Evolutionary conservation across 176 grass and related monocot genomes (phyloP).

Genomic region (Lolium multiflorum): DNA sequence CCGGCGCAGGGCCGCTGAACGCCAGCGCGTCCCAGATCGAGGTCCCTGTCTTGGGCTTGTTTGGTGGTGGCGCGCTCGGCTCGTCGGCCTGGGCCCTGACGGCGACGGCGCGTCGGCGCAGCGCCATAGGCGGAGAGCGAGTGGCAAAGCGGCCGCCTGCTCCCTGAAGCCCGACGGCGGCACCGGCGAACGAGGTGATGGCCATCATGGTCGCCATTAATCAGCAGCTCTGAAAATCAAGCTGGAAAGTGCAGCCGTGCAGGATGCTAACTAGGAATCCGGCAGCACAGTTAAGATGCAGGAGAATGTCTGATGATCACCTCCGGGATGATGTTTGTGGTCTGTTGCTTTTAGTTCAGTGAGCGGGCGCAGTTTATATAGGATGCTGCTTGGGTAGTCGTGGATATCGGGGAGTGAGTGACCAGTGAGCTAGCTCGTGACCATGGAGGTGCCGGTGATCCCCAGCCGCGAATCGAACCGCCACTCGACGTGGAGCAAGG

Average conservation of each 20-base stretch:
- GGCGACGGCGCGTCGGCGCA: background rate
- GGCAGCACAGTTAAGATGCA: background rate
- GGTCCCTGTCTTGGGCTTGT: slow-evolving; percentile 6
- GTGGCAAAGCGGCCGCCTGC: background rate
- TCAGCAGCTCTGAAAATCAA: background rate
- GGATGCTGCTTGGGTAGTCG: background rate
- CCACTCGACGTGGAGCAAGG: background rate
- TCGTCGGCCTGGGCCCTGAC: background rate
- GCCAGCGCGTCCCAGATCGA: slow-evolving; percentile 55
- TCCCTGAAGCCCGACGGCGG: background rate
- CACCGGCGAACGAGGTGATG: background rate
- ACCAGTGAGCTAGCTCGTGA: background rate
- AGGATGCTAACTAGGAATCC: background rate
- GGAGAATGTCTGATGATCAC: background rate
- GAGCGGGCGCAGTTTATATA: too few relatives aligned
- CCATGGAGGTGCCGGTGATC: background rate
- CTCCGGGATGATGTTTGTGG: background rate
- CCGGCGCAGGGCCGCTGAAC: slow-evolving; percentile 60
- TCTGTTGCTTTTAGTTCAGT: background rate
- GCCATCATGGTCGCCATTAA: background rate
- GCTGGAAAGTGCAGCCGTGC: background rate
- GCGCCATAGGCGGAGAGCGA: background rate
- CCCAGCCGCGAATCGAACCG: background rate
- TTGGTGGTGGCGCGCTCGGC: background rate
- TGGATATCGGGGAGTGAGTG: background rate